Conservation (phyloP, 768 basidiomycete species). For the Leccinum broughii region DNA sequence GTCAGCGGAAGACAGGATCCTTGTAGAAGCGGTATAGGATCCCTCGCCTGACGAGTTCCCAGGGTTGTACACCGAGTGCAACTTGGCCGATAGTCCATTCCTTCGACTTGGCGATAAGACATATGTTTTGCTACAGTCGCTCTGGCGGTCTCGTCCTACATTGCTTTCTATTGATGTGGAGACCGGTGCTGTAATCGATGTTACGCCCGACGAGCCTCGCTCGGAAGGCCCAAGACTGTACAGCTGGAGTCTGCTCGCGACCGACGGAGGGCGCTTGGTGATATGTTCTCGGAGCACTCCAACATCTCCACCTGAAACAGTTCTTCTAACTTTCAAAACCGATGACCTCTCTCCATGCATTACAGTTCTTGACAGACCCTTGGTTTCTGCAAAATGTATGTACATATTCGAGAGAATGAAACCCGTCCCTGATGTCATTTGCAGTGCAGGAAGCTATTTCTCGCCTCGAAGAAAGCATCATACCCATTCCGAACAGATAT, state of each 20-base stretch:
- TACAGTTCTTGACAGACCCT: constrained; percentile 44
- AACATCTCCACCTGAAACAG: constrained; percentile 45
- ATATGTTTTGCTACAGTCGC: constrained; percentile 41
- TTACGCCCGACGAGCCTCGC: constrained; percentile 13
- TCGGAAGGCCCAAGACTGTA: constrained; percentile 27
- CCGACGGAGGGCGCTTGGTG: constrained; percentile 44
- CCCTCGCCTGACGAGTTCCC: constrained; percentile 50
- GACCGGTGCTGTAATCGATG: constrained; percentile 42
- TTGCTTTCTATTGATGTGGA: constrained; percentile 46
- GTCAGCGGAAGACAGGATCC: constrained; percentile 12
- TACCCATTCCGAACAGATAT: constrained; percentile 49
- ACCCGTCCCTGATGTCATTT: background rate
- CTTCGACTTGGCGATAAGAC: constrained; percentile 25
- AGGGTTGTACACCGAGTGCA: constrained; percentile 57
- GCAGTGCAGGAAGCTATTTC: constrained; percentile 46
- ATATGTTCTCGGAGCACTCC: constrained; percentile 54
- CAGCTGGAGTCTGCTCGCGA: constrained; percentile 57
- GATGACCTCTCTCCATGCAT: background rate
- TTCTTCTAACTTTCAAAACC: constrained; percentile 44
- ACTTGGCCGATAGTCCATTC: constrained; percentile 45
- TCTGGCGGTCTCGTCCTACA: constrained; percentile 56
- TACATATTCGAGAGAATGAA: background rate
- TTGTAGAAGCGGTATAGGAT: constrained; percentile 46
- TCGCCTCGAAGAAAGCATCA: constrained; percentile 41
- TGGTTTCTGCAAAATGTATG: constrained; percentile 42